Base-by-base conservation (phyloP, 108 stramenopile genomes). In the Ochromonas danica region DNA sequence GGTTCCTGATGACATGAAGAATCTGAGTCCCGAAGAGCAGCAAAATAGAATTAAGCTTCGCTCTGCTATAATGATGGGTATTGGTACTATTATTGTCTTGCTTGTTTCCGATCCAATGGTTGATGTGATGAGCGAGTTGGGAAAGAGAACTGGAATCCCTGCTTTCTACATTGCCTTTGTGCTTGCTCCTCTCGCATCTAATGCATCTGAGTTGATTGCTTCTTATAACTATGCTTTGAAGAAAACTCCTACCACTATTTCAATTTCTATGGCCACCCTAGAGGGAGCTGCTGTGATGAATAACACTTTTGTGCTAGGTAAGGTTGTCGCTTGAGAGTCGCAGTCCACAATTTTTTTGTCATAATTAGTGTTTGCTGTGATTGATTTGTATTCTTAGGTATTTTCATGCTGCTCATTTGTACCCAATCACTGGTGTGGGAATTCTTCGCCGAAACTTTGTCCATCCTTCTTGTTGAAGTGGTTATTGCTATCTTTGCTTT, bases 211-310 rank as follows among this genome's bases (percentile, higher is more conserved):
- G 85, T 88, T 98, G 30, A 90, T 98, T 67, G 93, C 95, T 2
- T 90, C 92, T 43, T 89, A 91, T 81, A 93, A 91, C 45, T 98
- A 95, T 85, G 93, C 95, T 1, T 79, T 87, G 3, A 97, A 96
- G 89, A 96, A 95, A 84, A 96, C 95, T 35, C 71, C 86, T 42
- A 95, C 93, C 82, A 93, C 94, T 39, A 95, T 98, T 70, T 91
- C 94, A 0, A 93, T 98, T 62, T 89, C 93, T 3, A 82, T 96
- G 60, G 87, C 93, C 0, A 89, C 93, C 0, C 84, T 97, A 70
- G 89, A 91, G 79, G 97, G 97, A 31, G 97, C 97, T n/a, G 96
- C 95, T 1, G 92, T 88, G 65, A 96, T 97, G 96, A 98, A 97
- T 89, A 97, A 97, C 83, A 98, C 97, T 0, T 96, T 98, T 74